Percentiles rank a stretch among this genome's conserved stretches.
phyloP scores from a whole-genome alignment of 176 grass and related monocot species.

The Avena eriantha region DNA sequence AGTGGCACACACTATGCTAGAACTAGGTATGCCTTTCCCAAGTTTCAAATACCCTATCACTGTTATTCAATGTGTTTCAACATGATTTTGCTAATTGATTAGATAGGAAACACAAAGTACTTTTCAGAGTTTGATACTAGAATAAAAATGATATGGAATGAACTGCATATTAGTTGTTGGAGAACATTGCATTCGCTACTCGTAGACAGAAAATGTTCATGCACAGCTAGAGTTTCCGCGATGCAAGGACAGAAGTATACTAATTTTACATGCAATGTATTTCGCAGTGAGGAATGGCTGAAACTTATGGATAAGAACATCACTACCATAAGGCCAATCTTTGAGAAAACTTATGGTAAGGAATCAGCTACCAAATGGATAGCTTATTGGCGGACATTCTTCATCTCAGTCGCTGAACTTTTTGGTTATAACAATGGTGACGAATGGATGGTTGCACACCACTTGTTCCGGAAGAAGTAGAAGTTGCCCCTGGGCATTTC shows the following conservation, averaged over 20 bases:
- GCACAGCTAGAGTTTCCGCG: neutral
- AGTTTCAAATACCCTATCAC: neutral
- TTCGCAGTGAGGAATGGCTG: constrained; percentile 84
- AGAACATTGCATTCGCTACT: neutral
- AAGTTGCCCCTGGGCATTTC: neutral
- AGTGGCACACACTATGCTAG: constrained; percentile 84
- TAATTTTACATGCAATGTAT: neutral
- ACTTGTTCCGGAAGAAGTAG: constrained; percentile 83
- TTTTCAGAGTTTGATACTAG: neutral
- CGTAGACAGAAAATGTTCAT: neutral
- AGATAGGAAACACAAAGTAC: neutral
- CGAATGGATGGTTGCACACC: constrained; percentile 92
- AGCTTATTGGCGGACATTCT: constrained; percentile 90
- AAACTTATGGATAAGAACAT: constrained; percentile 84
- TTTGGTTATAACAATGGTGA: constrained; percentile 93
- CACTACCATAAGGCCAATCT: constrained; percentile 62
- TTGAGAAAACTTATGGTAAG: constrained; percentile 92
- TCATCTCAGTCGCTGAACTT: constrained; percentile 91
- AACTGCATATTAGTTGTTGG: neutral
- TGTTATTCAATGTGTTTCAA: neutral
- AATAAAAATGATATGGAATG: neutral
- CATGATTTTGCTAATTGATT: constrained; percentile 15
- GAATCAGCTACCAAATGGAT: constrained; percentile 88
- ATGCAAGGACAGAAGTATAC: neutral
- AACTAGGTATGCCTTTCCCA: constrained; percentile 70